Base-by-base conservation (phyloP, 257 asterid species). In the Misopates orontium region DNA sequence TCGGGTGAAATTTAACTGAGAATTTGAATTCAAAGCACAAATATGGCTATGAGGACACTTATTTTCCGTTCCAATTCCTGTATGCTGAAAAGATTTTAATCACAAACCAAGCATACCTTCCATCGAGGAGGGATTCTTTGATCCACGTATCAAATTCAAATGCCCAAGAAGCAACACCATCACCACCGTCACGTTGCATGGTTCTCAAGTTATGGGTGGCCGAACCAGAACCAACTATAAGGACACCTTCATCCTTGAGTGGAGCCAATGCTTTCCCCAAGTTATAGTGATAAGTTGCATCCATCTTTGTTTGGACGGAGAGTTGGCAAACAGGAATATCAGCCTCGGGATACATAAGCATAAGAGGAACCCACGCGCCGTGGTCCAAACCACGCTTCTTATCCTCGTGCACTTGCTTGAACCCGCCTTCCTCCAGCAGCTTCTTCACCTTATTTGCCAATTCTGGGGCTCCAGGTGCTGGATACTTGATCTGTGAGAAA, bases 341-440 rank as follows among this genome's bases (percentile, higher is more conserved):
- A 66, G 95, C 87, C 24, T 79, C 84, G 1, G 96, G 96, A 72
- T 86, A 89, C 95, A 89, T 89, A n/a, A 89, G 87, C 88, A 84
- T 83, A 2, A 89, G 92, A 2, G 96, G 96, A 20, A 86, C 90
- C 96, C 96, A 84, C 10, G 96, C 96, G 21, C 96, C 96, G 18
- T 89, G 96, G 75, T 89, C 96, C 72, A 89, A 63, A 17, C 96
- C 96, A 11, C 93, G 90, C 51, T 79, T 51, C 61, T 81, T 78
- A 70, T 86, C 93, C 78, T 82, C 77, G 2, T 60, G 50, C 22
- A 89, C 96, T 28, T 55, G 63, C 51, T 76, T 60, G 78, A 84
- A 81, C 14, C 92, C 92, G 24, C 82, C 78, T 63, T 69, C 82
- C 51, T 53, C 71, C 6, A 89, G 87, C 71, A 86, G 69, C 40